phyloP scores from a whole-genome alignment of 1,284 basidiomycete species.

The Athelia sp. region DNA sequence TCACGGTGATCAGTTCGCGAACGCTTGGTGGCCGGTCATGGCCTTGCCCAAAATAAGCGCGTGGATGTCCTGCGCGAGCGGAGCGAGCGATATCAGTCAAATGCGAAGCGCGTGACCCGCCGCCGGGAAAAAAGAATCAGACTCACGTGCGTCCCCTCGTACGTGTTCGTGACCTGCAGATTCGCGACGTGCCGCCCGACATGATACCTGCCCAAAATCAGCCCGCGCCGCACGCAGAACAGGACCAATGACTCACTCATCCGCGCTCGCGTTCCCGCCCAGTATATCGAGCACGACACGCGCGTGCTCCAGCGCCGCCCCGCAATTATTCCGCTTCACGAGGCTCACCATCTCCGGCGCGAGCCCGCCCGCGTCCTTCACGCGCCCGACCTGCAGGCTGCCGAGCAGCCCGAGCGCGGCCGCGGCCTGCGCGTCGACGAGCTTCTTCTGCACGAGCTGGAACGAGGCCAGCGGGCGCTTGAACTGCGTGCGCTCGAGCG shows the following conservation, averaged over 20 bases:
- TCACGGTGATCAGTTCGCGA: constrained; percentile 41
- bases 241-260: constrained; percentile 58
- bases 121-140: constrained; percentile 30
- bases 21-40: constrained; percentile 83
- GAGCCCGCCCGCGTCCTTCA: constrained; percentile 80
- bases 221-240: not conserved
- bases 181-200: constrained; percentile 89
- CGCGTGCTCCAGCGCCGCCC: constrained; percentile 82
- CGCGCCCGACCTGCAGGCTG: constrained; percentile 78
- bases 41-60: constrained; percentile 89
- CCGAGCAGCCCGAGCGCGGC: constrained; percentile 80
- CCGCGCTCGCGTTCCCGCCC: constrained; percentile 86
- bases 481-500: constrained; percentile 89
- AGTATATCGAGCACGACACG: constrained; percentile 82
- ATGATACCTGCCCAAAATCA: constrained; percentile 56
- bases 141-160: constrained; percentile 54
- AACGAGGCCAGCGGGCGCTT: constrained; percentile 87
- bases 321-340: constrained; percentile 95
- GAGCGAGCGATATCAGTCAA: not conserved
- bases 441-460: constrained; percentile 96
- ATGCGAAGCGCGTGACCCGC: constrained; percentile 37
- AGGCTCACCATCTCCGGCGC: constrained; percentile 94
- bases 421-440: constrained; percentile 90
- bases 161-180: constrained; percentile 89
- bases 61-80: constrained; percentile 63